These are phyloP conservation scores for Leptographium procerum DNA, from an alignment of 2,329 filamentous ascomycete species.

Conservation along the genomic window DNA sequence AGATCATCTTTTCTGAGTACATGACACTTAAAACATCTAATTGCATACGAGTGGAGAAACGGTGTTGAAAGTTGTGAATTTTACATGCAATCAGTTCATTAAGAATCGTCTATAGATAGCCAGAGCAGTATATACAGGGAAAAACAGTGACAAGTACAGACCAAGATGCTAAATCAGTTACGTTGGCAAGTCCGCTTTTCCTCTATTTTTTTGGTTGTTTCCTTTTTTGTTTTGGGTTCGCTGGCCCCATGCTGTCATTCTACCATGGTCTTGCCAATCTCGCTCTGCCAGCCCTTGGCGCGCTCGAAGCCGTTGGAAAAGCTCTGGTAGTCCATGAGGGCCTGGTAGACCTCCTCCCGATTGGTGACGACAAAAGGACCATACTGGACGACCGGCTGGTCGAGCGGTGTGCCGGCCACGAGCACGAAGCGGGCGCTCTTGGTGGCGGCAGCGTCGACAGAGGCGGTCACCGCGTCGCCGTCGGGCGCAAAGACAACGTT, in stretches of 20 bases:
- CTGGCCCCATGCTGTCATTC: constrained; percentile 14
- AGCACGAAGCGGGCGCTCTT: constrained; percentile 52
- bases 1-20: too few species aligned
- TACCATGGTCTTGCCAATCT: constrained; percentile 72
- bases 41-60: too few species aligned
- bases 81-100: too few species aligned
- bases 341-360: constrained; percentile 63
- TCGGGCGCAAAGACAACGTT: constrained; percentile 79
- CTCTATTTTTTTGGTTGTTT: neutral
- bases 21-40: too few species aligned
- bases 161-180: too few species aligned
- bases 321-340: constrained; percentile 63
- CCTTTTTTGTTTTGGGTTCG: neutral
- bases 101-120: too few species aligned
- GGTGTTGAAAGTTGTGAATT: too few species aligned
- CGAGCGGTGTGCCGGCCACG: constrained; percentile 66
- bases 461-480: constrained; percentile 64
- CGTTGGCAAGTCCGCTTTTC: neutral
- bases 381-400: constrained; percentile 74
- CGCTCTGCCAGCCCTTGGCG: constrained; percentile 66
- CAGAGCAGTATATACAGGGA: too few species aligned
- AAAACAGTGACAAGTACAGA: too few species aligned
- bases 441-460: constrained; percentile 54
- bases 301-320: constrained; percentile 70
- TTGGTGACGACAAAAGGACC: constrained; percentile 72